Conservation (phyloP, 148 eudicot genomes). For the Polygonum maritimum region DNA sequence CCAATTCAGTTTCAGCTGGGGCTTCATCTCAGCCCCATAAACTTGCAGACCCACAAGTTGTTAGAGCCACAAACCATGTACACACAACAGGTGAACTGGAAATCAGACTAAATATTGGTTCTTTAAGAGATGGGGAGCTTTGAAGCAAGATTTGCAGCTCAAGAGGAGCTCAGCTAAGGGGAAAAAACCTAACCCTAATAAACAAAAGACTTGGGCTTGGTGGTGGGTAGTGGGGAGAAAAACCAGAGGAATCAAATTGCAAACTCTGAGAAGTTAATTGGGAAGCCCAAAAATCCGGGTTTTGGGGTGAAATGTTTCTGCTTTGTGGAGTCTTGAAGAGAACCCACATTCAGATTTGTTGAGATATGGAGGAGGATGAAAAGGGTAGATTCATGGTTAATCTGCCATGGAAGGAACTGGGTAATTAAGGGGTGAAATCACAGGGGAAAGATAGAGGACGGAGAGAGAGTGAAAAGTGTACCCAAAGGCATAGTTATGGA, state of each 20-base stretch:
- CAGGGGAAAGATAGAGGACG: conserved; percentile 9
- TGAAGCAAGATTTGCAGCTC: conserved; percentile 34
- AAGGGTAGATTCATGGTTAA: not conserved
- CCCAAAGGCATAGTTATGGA: not conserved
- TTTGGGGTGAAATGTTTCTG: not conserved
- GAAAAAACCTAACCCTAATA: conserved; percentile 14
- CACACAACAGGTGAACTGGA: not conserved
- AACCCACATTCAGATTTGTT: conserved; percentile 5
- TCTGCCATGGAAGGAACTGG: not conserved
- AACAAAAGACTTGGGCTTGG: not conserved
- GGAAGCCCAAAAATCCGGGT: not conserved
- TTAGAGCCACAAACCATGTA: not conserved
- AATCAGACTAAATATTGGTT: not conserved
- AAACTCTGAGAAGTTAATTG: conserved; percentile 4
- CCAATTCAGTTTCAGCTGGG: conserved; percentile 24
- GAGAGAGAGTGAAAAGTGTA: conserved; percentile 8
- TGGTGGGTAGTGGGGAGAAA: not conserved
- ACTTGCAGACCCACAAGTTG: conserved; percentile 3
- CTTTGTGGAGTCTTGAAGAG: not conserved
- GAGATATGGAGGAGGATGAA: too few relatives aligned
- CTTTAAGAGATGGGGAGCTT: conserved; percentile 11
- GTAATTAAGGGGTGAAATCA: not conserved
- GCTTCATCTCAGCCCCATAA: conserved; percentile 62
- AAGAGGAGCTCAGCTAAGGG: conserved; percentile 22
- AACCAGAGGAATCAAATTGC: not conserved